Percentiles rank a stretch among this genome's conserved stretches.
These are phyloP conservation scores for Naganishia sp. DNA, from an alignment of 1,284 basidiomycete species.

Conservation along the genomic window DNA sequence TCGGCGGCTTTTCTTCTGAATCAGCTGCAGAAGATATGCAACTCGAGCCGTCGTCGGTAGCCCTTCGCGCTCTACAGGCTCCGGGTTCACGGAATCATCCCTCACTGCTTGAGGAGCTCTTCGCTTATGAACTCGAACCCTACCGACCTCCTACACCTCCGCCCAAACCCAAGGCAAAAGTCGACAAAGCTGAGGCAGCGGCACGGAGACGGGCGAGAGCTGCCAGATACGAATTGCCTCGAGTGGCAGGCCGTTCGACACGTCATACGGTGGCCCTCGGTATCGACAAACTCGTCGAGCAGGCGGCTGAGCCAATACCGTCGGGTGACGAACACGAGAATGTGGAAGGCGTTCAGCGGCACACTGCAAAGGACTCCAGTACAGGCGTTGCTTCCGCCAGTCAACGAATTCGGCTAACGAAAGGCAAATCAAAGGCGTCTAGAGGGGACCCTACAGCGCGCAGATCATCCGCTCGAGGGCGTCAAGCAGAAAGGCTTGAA, in stretches of 20 bases:
- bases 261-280: conserved; percentile 26
- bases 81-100: conserved; percentile 42
- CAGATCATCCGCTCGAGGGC: background rate
- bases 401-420: background rate
- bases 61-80: conserved; percentile 63
- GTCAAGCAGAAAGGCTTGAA: background rate
- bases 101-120: conserved; percentile 67
- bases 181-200: conserved; percentile 35
- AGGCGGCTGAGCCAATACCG: background rate
- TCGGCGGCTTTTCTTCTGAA: conserved; percentile 13
- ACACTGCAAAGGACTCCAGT: background rate
- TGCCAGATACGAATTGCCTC: conserved; percentile 9
- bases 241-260: conserved; percentile 6
- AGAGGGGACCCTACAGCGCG: background rate
- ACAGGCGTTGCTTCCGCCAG: background rate
- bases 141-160: conserved; percentile 61
- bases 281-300: conserved; percentile 8
- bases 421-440: background rate
- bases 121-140: conserved; percentile 66
- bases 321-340: background rate
- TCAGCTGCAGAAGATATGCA: conserved; percentile 30
- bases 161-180: conserved; percentile 52
- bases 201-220: conserved; percentile 39
- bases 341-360: background rate
- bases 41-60: conserved; percentile 17